Evolutionary conservation across 768 basidiomycete genomes (phyloP).

Genomic region (Tricholoma flavovirens): DNA sequence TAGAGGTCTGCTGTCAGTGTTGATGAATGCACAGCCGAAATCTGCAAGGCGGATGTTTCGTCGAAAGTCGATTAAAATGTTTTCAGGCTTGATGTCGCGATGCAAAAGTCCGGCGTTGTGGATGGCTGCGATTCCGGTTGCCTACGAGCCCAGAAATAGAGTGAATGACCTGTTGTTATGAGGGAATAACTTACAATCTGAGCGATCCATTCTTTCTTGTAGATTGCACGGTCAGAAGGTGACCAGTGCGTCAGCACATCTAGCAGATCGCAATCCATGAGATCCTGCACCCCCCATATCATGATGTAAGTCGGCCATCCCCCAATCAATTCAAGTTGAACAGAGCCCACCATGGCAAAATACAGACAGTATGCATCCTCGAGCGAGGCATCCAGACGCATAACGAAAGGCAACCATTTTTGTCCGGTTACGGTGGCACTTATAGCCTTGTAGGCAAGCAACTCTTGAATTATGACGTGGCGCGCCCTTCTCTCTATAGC

Average conservation of each 20-base stretch:
- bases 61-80: slow-evolving; percentile 49
- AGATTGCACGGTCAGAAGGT: slow-evolving; percentile 16
- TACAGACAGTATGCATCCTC: slow-evolving; percentile 23
- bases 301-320: neutral
- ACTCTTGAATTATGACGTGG: slow-evolving; percentile 24
- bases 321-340: neutral
- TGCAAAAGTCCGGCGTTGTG: slow-evolving; percentile 62
- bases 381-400: slow-evolving; percentile 32
- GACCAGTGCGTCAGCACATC: slow-evolving; percentile 21
- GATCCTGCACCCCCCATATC: slow-evolving; percentile 31
- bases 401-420: slow-evolving; percentile 30
- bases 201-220: slow-evolving; percentile 33
- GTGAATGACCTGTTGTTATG: neutral
- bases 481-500: slow-evolving; percentile 7
- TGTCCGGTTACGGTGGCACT: slow-evolving; percentile 14
- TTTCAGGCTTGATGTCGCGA: slow-evolving; percentile 66
- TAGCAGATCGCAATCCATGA: slow-evolving; percentile 33
- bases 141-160: slow-evolving; percentile 18
- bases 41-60: slow-evolving; percentile 37
- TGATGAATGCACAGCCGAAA: slow-evolving; percentile 31
- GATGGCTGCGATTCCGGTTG: slow-evolving; percentile 35
- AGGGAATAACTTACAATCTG: slow-evolving; percentile 28
- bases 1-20: slow-evolving; percentile 10
- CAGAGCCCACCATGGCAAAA: slow-evolving; percentile 34
- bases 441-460: slow-evolving; percentile 30